Conservation (phyloP, 225 moss, liverwort and hornwort species). For the Climacium dendroides region DNA sequence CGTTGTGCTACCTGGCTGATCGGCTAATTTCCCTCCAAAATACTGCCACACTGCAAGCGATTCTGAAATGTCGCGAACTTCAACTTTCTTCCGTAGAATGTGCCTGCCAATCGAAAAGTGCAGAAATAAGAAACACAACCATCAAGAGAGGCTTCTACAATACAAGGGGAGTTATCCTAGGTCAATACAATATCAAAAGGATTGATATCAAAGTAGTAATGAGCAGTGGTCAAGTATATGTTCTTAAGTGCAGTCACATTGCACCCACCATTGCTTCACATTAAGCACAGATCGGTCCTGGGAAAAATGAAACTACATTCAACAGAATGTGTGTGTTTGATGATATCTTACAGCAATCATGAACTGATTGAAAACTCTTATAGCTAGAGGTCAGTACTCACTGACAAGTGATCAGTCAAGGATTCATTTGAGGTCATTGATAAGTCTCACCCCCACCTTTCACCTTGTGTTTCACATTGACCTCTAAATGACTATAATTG, state of each 20-base stretch:
- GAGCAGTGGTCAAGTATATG: neutral
- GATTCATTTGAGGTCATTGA: neutral
- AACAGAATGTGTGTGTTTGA: neutral
- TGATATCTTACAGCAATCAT: neutral
- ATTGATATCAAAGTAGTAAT: neutral
- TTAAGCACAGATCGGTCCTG: neutral
- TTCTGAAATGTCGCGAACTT: constrained; percentile 56
- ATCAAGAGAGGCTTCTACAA: neutral
- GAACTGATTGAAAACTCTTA: neutral
- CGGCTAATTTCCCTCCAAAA: constrained; percentile 47
- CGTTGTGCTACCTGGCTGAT: constrained; percentile 15
- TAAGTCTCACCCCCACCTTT: neutral
- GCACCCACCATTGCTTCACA: neutral
- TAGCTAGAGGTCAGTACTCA: neutral
- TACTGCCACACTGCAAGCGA: constrained; percentile 73
- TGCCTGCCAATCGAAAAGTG: constrained; percentile 28
- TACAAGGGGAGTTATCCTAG: neutral
- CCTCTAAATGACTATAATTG: neutral
- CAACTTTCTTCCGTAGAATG: constrained; percentile 70
- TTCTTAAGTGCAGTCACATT: neutral
- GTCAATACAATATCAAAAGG: neutral
- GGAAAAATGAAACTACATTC: neutral
- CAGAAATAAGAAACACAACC: neutral
- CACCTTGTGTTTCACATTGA: neutral
- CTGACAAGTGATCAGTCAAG: neutral